Base-by-base conservation (phyloP, 2,329 filamentous ascomycete species). In the Phialemonium atrogriseum region DNA sequence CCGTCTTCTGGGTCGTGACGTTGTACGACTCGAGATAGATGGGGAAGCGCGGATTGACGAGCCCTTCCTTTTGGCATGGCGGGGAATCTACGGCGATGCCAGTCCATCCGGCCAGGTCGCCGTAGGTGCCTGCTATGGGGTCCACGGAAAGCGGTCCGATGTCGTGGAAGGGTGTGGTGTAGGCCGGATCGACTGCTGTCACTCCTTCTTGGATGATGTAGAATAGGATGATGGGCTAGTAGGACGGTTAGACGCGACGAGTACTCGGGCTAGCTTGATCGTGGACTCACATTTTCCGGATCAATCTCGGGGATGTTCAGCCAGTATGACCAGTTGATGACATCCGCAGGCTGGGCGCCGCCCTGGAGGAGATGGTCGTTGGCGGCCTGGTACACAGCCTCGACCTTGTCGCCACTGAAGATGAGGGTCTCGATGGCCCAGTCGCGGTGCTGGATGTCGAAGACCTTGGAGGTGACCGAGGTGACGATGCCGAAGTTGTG, bases 401-500 rank as follows among this genome's bases (percentile, higher is more conserved):
- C 59, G 16, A 70, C 55, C 36, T 66, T 57, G 27, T 64, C 58
- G 17, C 60, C 59, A n/a, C 46, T 53, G 42, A 64, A 66, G 15
- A 52, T 52, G 32, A 65, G 38, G 2, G 54, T 60, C 30, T 59
- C 51, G 28, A 60, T 55, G 5, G 58, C 56, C 48, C 55, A 64
- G 30, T 51, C 47, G 16, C 36, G 37, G 42, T 52, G 32, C 30
- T 47, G 46, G 20, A 48, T 49, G 32, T 66, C 57, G 40, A 66
- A 69, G 30, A 72, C 59, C 44, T 66, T 64, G 12, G 54, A 54
- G 2, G 52, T 59, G 12, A 61, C 46, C 4, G 59, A 59, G 2
- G 65, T 71, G 11, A 75, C 64, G 32, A 76, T 62, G 24, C 71
- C 72, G 36, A 76, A 75, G 48, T 75, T 76, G 36, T 73, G 66